Evolutionary conservation across 352 stramenopile genomes (phyloP), one percentile per base, ranked within the genome.

Genomic region (Pythium biforme): DNA sequence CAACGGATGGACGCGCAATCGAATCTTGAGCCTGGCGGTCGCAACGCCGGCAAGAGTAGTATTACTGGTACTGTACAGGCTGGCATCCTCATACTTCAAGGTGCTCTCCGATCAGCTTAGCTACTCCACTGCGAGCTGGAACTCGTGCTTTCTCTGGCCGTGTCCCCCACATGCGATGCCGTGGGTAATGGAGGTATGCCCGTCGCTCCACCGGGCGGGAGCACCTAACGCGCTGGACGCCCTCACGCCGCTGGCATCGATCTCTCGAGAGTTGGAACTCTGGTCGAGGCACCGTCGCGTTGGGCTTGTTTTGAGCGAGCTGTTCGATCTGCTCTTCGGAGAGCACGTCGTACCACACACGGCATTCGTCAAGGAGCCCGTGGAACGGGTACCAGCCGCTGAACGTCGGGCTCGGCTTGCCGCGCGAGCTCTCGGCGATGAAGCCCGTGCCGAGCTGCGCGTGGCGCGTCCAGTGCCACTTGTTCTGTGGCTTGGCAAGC

Each of bases 371-470:
- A 15, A 65, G 3, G 8, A 65, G 39, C 15, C 58, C 58, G 17
- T 55, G 40, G 58, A 65, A 65, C 4, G 48, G 48, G 26, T 59
- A 65, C 58, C 48, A 65, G 1, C 48, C 49, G 19, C 17, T 23
- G n/a, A 31, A 58, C 5, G 40, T 25, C 5, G 48, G 1, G 1
- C 37, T 48, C 12, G 50, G 58, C 17, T 65, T 65, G n/a, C 58
- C 58, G 2, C 22, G 26, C 0, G 49, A 65, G 15, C 39, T 53
- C 2, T 43, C 40, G 6, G 40, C n/a, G 9, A 65, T 54, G 20
- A 40, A 65, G 2, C 58, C 58, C 7, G 58, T 47, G 22, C 58
- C 58, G 31, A 65, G 25, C 20, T 59, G 50, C 12, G 40, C 23
- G 27, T 54, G 20, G 20, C 46, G 50, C 5, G 33, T 43, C 49